Percentiles rank a stretch among this genome's conserved stretches.
These are phyloP conservation scores for Apiospora sp. DNA, from an alignment of 2,329 filamentous ascomycete species.

Conservation along the genomic window DNA sequence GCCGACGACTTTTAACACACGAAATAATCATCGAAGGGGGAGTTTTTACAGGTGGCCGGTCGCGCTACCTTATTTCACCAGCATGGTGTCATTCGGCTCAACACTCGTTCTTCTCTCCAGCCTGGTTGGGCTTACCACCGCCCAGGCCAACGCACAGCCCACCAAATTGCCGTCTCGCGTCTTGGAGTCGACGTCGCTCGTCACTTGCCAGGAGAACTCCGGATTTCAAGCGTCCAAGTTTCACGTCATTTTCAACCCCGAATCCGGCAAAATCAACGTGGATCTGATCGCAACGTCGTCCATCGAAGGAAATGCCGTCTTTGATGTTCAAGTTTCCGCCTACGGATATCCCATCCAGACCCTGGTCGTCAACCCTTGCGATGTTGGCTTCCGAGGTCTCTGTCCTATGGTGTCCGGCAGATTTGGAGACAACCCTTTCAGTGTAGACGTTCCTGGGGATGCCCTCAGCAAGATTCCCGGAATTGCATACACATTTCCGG, in stretches of 20 bases:
- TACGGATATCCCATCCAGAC: constrained; percentile 76
- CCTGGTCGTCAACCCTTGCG: constrained; percentile 74
- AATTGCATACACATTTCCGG: constrained; percentile 89
- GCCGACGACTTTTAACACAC: not conserved
- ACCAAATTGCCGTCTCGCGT: constrained; percentile 27
- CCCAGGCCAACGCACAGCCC: constrained; percentile 1
- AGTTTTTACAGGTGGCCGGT: not conserved
- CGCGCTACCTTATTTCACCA: not conserved
- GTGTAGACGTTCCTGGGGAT: constrained; percentile 70
- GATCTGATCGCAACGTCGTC: constrained; percentile 77
- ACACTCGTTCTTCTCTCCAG: constrained; percentile 4
- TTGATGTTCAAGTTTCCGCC: constrained; percentile 73
- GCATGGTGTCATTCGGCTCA: constrained; percentile 6
- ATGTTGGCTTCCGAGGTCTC: constrained; percentile 68
- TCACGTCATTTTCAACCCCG: constrained; percentile 74
- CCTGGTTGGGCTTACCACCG: not conserved
- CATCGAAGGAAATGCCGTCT: constrained; percentile 76
- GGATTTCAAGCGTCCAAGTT: constrained; percentile 83
- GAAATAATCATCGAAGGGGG: not conserved
- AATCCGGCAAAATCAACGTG: constrained; percentile 70
- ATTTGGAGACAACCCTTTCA: constrained; percentile 33
- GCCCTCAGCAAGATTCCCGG: constrained; percentile 74
- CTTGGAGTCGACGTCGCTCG: constrained; percentile 65
- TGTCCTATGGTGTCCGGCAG: constrained; percentile 84
- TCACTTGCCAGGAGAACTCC: constrained; percentile 78